Evolutionary conservation across 2,329 filamentous ascomycete species (phyloP), one percentile per base, ranked within the genome.

Genomic region (Sporothrix schenckii): DNA sequence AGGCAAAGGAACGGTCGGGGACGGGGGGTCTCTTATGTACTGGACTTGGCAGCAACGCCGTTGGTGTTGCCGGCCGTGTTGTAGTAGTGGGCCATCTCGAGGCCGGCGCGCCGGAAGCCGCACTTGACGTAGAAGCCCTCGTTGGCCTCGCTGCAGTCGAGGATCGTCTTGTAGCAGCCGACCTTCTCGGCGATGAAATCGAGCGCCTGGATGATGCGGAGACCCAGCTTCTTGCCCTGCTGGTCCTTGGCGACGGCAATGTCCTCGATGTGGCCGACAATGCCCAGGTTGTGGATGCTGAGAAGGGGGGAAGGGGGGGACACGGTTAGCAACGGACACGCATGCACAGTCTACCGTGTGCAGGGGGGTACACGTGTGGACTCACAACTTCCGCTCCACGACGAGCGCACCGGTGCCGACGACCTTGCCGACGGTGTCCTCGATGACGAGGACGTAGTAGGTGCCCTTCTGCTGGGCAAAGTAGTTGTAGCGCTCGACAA

Each of bases 61-160:
- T 63, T 61, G 39, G 56, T 24, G 39, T 61, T 63, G 58, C 39
- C 41, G 49, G 34, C 41, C 56, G 77, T 80, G 71, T 90, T 93
- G 79, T 96, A 95, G 82, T 97, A 97, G 83, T 97, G 93, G 56
- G 94, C 93, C 95, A 99, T 98, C 82, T 99, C 92, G 70, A 97
- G 83, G 19, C 95, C 95, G 39, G 93, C 94, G 73, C 93, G 86
- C 81, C 93, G 91, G 81, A 97, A 98, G 71, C 94, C 94, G 81
- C 95, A 98, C 86, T 98, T 98, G 80, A 97, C 86, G 80, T 99
- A 99, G 84, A 99, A 98, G 27, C 94, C 94, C 81, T 97, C 93
- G 80, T 98, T 99, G 76, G 91, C 88, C 81, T 97, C 94, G 75
- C 92, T 96, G 84, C 95, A 99, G 81, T 98, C 94, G 74, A 98